phyloP scores from a whole-genome alignment of 2,329 filamentous ascomycete genomes.

The Hirsutella rhossiliensis region DNA sequence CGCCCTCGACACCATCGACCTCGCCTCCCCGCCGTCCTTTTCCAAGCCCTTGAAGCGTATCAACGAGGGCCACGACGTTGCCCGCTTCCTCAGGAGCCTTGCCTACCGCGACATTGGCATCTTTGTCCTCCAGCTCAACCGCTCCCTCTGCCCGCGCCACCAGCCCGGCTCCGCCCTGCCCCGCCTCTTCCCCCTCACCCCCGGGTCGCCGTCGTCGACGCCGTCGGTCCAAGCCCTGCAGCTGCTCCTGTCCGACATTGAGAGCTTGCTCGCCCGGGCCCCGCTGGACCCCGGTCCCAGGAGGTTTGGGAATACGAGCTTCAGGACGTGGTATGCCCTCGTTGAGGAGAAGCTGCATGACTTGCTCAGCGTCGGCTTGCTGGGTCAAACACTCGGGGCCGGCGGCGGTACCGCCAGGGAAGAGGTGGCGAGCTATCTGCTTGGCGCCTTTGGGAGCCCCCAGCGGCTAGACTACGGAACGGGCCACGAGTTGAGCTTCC shows the following conservation, averaged over 20 bases:
- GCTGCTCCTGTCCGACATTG: conserved; percentile 51
- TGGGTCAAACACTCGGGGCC: conserved; percentile 17
- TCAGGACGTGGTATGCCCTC: conserved; percentile 68
- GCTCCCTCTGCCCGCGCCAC: conserved; percentile 63
- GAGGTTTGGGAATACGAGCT: conserved; percentile 86
- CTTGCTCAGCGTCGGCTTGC: conserved; percentile 15
- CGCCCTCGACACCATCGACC: conserved; percentile 36
- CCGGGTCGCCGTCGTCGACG: conserved; percentile 24
- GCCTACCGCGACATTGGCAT: conserved; percentile 81
- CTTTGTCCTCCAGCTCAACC: conserved; percentile 85
- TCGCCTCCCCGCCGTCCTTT: conserved; percentile 41
- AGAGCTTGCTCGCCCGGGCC: conserved; percentile 58
- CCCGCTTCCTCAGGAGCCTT: conserved; percentile 64
- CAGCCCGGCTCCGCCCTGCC: conserved; percentile 23
- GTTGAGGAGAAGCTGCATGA: conserved; percentile 45
- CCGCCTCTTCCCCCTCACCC: conserved; percentile 28
- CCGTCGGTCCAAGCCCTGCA: conserved; percentile 53
- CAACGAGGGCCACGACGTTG: conserved; percentile 71
- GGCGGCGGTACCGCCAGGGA: conserved; percentile 36
- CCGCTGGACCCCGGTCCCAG: conserved; percentile 79
- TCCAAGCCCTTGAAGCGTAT: conserved; percentile 65
- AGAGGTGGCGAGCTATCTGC: conserved; percentile 68
- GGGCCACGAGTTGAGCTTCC: conserved; percentile 87
- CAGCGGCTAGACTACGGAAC: conserved; percentile 92
- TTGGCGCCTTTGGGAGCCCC: conserved; percentile 77